Evolutionary conservation across 2,329 filamentous ascomycete genomes (phyloP), one percentile per base, ranked within the genome.

Genomic region (Alternaria consortialis): DNA sequence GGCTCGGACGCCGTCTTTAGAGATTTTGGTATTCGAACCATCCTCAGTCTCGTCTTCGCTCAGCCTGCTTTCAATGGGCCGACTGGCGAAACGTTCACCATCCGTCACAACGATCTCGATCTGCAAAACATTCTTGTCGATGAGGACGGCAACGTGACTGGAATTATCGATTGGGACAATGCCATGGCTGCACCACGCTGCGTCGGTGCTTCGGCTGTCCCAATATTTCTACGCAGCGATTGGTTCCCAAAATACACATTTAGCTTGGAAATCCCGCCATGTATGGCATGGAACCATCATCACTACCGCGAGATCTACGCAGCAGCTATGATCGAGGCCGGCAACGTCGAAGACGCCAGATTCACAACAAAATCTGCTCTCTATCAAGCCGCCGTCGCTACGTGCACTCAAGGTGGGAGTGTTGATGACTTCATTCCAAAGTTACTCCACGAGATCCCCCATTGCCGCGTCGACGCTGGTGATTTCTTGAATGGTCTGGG

Each of bases 121-220:
- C 50, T 63, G 7, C 66, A 73, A 17, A 74, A 74, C 57, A 68
- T 73, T 31, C 53, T 72, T 5, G 56, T 62, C 29, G 61, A 69
- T 42, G 47, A 55, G 5, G 36, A 32, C 1, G 67, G 67, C 15
- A 50, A 66, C 15, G 54, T 70, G 0, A 66, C 62, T 0, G 72
- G 65, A 5, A 67, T 75, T 34, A 47, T 74, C 7, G 63, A 68
- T 31, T 68, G 65, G 65, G 59, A 68, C 20, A 53, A 46, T 5
- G 53, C 54, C 5, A 39, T 58, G 12, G 42, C 62, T 5, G 53
- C 56, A 11, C 63, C 65, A 9, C 65, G 65, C 32, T 68, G 65
- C 12, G 39, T 63, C 59, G 50, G 50, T n/a, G 34, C 34, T 12
- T 13, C 50, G 29, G 50, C 50, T 13, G 34, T 53, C 11, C 50